phyloP scores from a whole-genome alignment of 495 filamentous ascomycete genomes.

The Hyaloscypha variabilis region DNA sequence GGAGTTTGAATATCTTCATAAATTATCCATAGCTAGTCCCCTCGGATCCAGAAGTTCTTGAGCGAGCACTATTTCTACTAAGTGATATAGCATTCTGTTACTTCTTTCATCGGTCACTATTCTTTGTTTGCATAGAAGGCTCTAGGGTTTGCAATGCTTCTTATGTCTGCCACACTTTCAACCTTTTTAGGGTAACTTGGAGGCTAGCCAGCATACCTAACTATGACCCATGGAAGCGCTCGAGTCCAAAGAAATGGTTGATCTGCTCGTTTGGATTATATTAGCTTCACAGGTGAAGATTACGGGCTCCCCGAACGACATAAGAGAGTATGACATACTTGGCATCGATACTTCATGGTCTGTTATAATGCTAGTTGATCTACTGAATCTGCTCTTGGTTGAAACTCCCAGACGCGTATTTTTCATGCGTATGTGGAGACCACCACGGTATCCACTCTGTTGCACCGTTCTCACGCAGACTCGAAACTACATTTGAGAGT shows the following conservation, averaged over 20 bases:
- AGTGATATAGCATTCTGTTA: no score
- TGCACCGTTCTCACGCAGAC: not conserved
- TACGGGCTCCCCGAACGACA: not conserved
- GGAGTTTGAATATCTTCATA: no score
- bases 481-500: not conserved
- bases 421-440: not conserved
- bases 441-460: not conserved
- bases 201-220: no score
- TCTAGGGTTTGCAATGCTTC: not conserved
- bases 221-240: not conserved
- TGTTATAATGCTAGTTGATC: not conserved
- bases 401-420: not conserved
- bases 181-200: no score
- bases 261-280: not conserved
- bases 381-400: not conserved
- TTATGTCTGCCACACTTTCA: not conserved
- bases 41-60: no score
- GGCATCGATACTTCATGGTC: not conserved
- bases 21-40: no score
- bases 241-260: not conserved
- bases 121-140: no score
- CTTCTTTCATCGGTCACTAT: no score
- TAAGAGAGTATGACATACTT: not conserved
- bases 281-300: not conserved
- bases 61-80: no score